Evolutionary conservation across 805 yeast genomes (phyloP).

Genomic region (Diddensiella transvaalensis): DNA sequence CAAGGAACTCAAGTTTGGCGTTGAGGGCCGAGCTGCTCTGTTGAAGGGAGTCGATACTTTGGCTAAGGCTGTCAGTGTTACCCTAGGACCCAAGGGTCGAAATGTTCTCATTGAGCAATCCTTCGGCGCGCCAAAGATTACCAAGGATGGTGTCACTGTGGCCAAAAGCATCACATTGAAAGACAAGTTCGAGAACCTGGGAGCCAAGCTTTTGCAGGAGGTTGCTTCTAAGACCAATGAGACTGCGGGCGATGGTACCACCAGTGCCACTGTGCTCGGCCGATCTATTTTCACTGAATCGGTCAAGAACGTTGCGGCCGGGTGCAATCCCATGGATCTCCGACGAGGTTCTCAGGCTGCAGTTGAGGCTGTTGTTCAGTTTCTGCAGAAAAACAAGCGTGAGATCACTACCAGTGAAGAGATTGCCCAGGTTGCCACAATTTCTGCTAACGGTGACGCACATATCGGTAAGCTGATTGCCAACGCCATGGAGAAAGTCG

Average conservation of each 20-base stretch:
- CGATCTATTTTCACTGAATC: slow-evolving; percentile 93
- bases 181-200: slow-evolving; percentile 94
- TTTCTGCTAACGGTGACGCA: slow-evolving; percentile 92
- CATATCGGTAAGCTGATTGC: slow-evolving; percentile 92
- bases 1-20: slow-evolving; percentile 95
- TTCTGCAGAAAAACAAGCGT: slow-evolving; percentile 78
- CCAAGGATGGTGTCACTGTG: slow-evolving; percentile 98
- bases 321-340: slow-evolving; percentile 97
- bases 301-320: slow-evolving; percentile 96
- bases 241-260: slow-evolving; percentile 98
- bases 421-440: slow-evolving; percentile 97
- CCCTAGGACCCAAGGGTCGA: slow-evolving; percentile 97
- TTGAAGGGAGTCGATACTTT: slow-evolving; percentile 90
- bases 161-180: slow-evolving; percentile 78
- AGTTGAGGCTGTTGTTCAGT: slow-evolving; percentile 86
- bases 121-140: slow-evolving; percentile 95
- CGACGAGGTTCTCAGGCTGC: slow-evolving; percentile 98
- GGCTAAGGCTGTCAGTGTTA: slow-evolving; percentile 95
- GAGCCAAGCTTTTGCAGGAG: slow-evolving; percentile 92
- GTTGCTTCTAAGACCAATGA: slow-evolving; percentile 97
- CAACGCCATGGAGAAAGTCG: slow-evolving; percentile 96
- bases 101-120: slow-evolving; percentile 95
- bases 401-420: slow-evolving; percentile 92
- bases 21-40: slow-evolving; percentile 93
- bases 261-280: slow-evolving; percentile 95